Evolutionary conservation across 2,329 filamentous ascomycete species (phyloP), one percentile per base, ranked within the genome.

Genomic region (Falciphora oryzae): DNA sequence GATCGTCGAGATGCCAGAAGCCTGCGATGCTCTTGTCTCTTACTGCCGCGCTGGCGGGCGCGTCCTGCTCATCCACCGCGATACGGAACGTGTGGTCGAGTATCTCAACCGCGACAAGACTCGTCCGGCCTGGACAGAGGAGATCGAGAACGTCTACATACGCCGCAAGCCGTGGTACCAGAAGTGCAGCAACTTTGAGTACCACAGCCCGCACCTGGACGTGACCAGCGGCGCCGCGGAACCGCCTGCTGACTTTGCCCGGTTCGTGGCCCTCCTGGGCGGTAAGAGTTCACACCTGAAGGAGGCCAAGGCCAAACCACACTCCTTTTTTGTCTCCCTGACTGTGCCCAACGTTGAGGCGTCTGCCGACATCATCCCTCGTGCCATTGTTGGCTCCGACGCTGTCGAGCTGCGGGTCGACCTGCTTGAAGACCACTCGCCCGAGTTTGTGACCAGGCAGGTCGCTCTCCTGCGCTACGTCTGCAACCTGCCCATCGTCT

Each of bases 351-450:
- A 91, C 69, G 79, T 98, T 22, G 79, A 83, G 14, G 79, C 85
- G 27, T 85, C 88, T 35, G 74, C 86, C 11, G 81, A 87, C 27
- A 79, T 89, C 32, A 81, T 99, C 59, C 87, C 89, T 1, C 81
- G 86, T 63, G 89, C 93, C 58, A 87, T 90, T 16, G 87, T 96
- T 57, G 95, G 95, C 5, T 90, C 91, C 10, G 94, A 99, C 77
- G 95, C 94, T 3, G 92, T 98, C 14, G 95, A 99, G 76, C 79
- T 99, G 63, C 87, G 95, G n/a, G 91, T 97, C 4, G 95, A 99
- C 76, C 80, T 99, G 57, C 83, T 99, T 22, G 84, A 90, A 67
- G 90, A 97, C 71, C 85, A 88, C 6, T 82, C 86, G 4, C 77
- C 87, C 0, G 92, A 96, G 65, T 96, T 90, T 67, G 85, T 99